These are phyloP conservation scores for Candida silvicultrix DNA, from an alignment of 805 yeast species.

Conservation along the genomic window DNA sequence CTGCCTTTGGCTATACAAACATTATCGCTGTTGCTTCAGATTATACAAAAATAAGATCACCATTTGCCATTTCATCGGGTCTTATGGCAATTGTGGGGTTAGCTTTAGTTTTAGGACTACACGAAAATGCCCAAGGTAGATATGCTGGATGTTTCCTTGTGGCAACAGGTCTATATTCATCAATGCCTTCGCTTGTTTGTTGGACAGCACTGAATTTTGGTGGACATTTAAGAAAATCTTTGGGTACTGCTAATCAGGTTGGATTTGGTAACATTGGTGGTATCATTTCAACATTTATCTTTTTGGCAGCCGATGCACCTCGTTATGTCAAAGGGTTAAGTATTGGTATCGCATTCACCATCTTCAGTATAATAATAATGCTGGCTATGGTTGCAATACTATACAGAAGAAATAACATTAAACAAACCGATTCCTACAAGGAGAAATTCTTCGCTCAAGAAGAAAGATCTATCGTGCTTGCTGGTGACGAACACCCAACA, in stretches of 20 bases:
- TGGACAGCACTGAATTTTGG: slow-evolving; percentile 33
- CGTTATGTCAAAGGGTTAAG: slow-evolving; percentile 32
- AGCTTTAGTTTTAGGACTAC: slow-evolving; percentile 28
- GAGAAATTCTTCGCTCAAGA: slow-evolving; percentile 25
- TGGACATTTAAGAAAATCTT: slow-evolving; percentile 32
- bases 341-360: slow-evolving; percentile 37
- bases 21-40: slow-evolving; percentile 60
- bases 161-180: slow-evolving; percentile 32
- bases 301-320: slow-evolving; percentile 31
- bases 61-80: slow-evolving; percentile 30
- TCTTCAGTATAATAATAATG: slow-evolving; percentile 32
- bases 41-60: slow-evolving; percentile 37
- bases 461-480: slow-evolving; percentile 27
- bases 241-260: slow-evolving; percentile 32
- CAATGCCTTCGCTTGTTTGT: slow-evolving; percentile 30
- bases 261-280: slow-evolving; percentile 36
- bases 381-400: slow-evolving; percentile 26
- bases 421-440: slow-evolving; percentile 26
- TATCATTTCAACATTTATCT: slow-evolving; percentile 32
- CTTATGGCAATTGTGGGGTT: slow-evolving; percentile 27
- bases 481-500: slow-evolving; percentile 37
- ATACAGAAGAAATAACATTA: slow-evolving; percentile 27
- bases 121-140: slow-evolving; percentile 32
- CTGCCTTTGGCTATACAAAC: slow-evolving; percentile 64
- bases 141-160: slow-evolving; percentile 33